Percentiles rank a stretch among this genome's conserved stretches.
phyloP scores from a whole-genome alignment of 257 asterid species.

The Fraxinus excelsior region DNA sequence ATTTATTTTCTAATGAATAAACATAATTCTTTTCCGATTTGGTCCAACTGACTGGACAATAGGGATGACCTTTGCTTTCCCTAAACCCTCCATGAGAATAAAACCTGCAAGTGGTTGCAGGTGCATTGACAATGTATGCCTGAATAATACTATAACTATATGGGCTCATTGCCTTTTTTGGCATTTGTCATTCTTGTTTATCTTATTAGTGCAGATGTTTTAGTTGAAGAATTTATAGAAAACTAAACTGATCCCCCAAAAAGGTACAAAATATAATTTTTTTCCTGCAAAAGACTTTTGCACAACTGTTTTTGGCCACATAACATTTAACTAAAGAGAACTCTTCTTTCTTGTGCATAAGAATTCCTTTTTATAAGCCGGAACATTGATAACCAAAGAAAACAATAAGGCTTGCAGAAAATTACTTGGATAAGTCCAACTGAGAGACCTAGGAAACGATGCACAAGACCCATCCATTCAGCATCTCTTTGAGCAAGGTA shows the following conservation, averaged over 20 bases:
- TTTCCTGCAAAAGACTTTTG: conserved; percentile 3
- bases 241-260: neutral
- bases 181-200: neutral
- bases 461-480: conserved; percentile 99
- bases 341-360: neutral
- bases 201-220: conserved; percentile 10
- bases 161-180: conserved; percentile 4
- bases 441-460: conserved; percentile 94
- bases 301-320: neutral
- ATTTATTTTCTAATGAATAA: conserved; percentile 10
- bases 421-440: conserved; percentile 97
- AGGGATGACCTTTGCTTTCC: neutral
- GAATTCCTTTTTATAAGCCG: neutral
- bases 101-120: neutral
- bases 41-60: conserved; percentile 14
- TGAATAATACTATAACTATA: conserved; percentile 11
- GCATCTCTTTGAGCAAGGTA: conserved; percentile 99
- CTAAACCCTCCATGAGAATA: conserved; percentile 6
- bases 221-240: conserved; percentile 7
- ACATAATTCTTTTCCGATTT: neutral
- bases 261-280: conserved; percentile 1
- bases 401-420: conserved; percentile 15
- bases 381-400: conserved; percentile 4
- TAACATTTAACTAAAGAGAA: neutral
- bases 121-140: conserved; percentile 8